Conservation (phyloP, 106 monocot species). For the Acanthochlamys bracteata region DNA sequence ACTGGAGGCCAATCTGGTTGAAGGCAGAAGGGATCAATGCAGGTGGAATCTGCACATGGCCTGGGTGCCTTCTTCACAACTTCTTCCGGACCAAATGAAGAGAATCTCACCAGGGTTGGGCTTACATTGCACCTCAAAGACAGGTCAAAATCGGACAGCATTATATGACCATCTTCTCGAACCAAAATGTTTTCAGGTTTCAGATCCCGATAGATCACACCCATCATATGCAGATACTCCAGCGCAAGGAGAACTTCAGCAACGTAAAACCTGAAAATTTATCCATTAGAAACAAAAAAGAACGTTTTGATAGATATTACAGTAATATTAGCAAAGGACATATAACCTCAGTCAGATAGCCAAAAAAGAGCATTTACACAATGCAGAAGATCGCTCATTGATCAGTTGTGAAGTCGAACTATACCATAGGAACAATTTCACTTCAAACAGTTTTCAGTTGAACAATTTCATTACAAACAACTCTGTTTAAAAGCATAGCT, state of each 20-base stretch:
- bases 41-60: slow-evolving; percentile 55
- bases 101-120: slow-evolving; percentile 55
- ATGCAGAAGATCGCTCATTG: too few relatives aligned
- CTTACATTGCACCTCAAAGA: slow-evolving; percentile 52
- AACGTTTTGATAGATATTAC: too few relatives aligned
- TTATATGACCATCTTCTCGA: slow-evolving; percentile 73
- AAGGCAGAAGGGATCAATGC: slow-evolving; percentile 65
- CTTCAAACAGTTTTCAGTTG: too few relatives aligned
- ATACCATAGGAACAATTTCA: too few relatives aligned
- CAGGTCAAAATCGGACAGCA: slow-evolving; percentile 80
- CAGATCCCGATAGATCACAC: slow-evolving; percentile 73
- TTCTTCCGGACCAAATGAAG: slow-evolving; percentile 33
- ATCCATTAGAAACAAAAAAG: too few relatives aligned
- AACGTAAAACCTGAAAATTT: slow-evolving; percentile 55
- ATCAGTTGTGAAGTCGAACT: too few relatives aligned
- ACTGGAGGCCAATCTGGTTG: slow-evolving; percentile 49
- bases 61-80: slow-evolving; percentile 35
- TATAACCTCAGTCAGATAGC: too few relatives aligned
- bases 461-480: too few relatives aligned
- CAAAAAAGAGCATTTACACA: too few relatives aligned
- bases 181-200: slow-evolving; percentile 82
- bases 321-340: too few relatives aligned
- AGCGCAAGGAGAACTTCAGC: slow-evolving; percentile 72
- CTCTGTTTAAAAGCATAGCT: too few relatives aligned
- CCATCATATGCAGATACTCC: slow-evolving; percentile 82